phyloP scores from a whole-genome alignment of 1,284 basidiomycete genomes.

The Trametes versicolor region DNA sequence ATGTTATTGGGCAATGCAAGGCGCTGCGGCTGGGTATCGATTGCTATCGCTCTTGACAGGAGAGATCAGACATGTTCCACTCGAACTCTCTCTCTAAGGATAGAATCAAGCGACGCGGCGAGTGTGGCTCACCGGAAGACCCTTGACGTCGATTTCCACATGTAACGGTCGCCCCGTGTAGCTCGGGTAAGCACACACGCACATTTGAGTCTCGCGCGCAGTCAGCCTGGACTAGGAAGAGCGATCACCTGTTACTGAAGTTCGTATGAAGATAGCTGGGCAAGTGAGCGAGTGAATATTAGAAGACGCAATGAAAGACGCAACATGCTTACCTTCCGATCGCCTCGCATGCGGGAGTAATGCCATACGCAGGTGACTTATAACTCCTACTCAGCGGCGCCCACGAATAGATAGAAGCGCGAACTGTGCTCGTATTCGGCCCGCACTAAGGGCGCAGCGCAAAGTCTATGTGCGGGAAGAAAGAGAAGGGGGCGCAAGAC shows the following conservation, averaged over 20 bases:
- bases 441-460: not conserved
- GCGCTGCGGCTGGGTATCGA: not conserved
- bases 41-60: conserved; percentile 13
- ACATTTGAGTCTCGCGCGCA: no score
- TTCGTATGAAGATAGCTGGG: no score
- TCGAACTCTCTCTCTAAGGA: not conserved
- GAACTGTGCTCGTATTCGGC: not conserved
- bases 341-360: not conserved
- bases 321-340: not conserved
- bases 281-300: not conserved
- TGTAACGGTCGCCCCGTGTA: no score
- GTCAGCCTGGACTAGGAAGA: no score
- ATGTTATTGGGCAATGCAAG: no score
- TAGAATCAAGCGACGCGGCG: not conserved
- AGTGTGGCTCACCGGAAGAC: not conserved
- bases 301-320: not conserved
- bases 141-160: no score
- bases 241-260: no score
- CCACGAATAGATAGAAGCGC: not conserved
- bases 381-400: no score
- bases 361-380: not conserved
- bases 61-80: not conserved
- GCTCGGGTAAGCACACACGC: no score
- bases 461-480: conserved; percentile 13
- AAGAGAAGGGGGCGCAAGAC: not conserved